These are phyloP conservation scores for Neurospora tetraspora DNA, from an alignment of 495 filamentous ascomycete species.

Conservation along the genomic window DNA sequence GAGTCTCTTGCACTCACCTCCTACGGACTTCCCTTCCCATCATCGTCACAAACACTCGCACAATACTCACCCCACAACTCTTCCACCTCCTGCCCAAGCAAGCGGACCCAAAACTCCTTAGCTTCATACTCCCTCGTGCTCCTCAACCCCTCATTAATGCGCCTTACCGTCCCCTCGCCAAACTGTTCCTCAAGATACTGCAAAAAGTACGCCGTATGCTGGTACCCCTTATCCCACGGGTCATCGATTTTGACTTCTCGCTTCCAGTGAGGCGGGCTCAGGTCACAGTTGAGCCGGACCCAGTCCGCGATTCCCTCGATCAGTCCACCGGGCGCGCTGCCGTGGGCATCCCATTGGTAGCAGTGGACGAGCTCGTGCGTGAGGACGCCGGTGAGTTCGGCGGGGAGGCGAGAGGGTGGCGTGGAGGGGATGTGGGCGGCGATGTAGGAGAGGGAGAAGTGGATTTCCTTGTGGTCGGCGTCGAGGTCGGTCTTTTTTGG, in stretches of 20 bases:
- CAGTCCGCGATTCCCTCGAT: constrained; percentile 94
- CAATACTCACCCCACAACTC: constrained; percentile 68
- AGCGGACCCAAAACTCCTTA: constrained; percentile 57
- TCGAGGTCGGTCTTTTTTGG: constrained; percentile 53
- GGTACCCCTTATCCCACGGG: constrained; percentile 84
- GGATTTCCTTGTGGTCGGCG: constrained; percentile 88
- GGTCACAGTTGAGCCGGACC: constrained; percentile 64
- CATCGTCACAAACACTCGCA: background rate
- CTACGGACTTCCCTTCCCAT: background rate
- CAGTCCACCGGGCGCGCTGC: constrained; percentile 61
- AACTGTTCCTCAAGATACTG: constrained; percentile 58
- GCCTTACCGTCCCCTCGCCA: constrained; percentile 60
- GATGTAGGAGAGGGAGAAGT: constrained; percentile 76
- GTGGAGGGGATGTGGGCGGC: constrained; percentile 23
- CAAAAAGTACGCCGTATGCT: constrained; percentile 86
- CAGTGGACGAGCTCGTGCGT: constrained; percentile 94
- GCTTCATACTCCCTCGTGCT: constrained; percentile 43
- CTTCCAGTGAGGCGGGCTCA: constrained; percentile 81
- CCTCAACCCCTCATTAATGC: constrained; percentile 62
- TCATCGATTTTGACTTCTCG: constrained; percentile 14
- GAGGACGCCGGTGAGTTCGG: constrained; percentile 76
- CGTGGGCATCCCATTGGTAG: constrained; percentile 69
- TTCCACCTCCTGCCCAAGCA: constrained; percentile 54
- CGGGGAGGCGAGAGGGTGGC: constrained; percentile 20
- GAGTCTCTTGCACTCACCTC: background rate